Evolutionary conservation across 2,329 filamentous ascomycete genomes (phyloP), one percentile per base, ranked within the genome.

Genomic region (Cercospora berteroae): DNA sequence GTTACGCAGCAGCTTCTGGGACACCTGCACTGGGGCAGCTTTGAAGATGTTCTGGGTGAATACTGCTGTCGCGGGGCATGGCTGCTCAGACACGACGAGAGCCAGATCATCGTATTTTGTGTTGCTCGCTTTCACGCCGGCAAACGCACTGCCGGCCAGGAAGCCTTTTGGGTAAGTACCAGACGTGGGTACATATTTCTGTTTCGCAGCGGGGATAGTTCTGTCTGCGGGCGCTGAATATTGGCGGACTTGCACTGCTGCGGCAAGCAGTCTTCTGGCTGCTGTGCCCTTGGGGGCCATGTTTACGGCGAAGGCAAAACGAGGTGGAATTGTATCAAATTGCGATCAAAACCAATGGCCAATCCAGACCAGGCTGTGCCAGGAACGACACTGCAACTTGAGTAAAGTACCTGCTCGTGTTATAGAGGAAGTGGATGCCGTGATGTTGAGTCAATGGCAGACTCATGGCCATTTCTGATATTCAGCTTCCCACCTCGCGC

Each of bases 1-100:
- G 84, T 77, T 8, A 12, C 88, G 84, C 39, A 60, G 70, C 60
- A 39, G 97, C 82, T 66, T 90, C 85, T 70, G 89, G 79, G 91
- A 94, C 69, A 96, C 91, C 31, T 92, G 93, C 55, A 99, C 94
- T 5, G 95, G 95, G 10, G 95, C 95, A 18, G 95, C 95, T 81
- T 97, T 94, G 82, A 99, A 99, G 80, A 94, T 94, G 83, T 99
- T 99, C 80, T 93, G 96, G 64, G 95, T 99, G 82, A 98, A 97
- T 56, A 98, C 94, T 6, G 93, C 95, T 0, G 94, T 93, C 9
- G 90, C 94, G 6, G 92, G 86, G 79, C 93, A 97, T 64, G 94
- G 93, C 62, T 85, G 85, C 75, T 97, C 92, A 6, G 95, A 98
- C 18, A 90, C 89, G 71, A 99, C 86, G 72, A 99, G 86, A 39